A percentile compares a stretch with the other conserved stretches of the same genome.
These are phyloP conservation scores for Phaffomyces thermotolerans DNA, from an alignment of 805 yeast species.

Conservation along the genomic window DNA sequence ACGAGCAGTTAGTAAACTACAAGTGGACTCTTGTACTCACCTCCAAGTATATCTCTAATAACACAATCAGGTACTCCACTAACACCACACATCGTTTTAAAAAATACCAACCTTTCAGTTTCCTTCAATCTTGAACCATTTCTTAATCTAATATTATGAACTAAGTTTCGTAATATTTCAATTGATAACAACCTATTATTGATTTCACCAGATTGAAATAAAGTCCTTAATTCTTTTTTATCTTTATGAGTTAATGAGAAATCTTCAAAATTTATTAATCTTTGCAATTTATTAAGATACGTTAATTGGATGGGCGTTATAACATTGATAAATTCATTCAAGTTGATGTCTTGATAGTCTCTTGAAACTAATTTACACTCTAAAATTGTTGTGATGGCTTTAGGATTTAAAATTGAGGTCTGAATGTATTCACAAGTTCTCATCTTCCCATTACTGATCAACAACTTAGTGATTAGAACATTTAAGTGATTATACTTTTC, in stretches of 20 bases:
- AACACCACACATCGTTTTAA: constrained; percentile 1
- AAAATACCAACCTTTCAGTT: constrained; percentile 9
- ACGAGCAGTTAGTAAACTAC: background rate
- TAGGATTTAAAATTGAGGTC: too few species aligned
- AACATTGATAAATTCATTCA: too few species aligned
- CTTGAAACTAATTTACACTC: too few species aligned
- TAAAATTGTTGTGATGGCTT: too few species aligned
- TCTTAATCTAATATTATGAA: background rate
- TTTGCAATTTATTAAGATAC: too few species aligned
- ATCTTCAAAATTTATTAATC: background rate
- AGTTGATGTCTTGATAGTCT: too few species aligned
- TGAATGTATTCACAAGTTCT: too few species aligned
- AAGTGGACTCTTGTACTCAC: background rate
- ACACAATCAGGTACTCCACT: constrained; percentile 2
- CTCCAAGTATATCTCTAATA: constrained; percentile 1
- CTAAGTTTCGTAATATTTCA: constrained; percentile 5
- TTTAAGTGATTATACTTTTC: too few species aligned
- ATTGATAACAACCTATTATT: constrained; percentile 2
- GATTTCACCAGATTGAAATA: too few species aligned
- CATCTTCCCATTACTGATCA: too few species aligned
- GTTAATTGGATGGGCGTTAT: too few species aligned
- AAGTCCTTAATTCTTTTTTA: background rate
- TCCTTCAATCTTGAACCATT: background rate
- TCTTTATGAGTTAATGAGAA: constrained; percentile 3
- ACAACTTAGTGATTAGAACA: too few species aligned